phyloP scores from a whole-genome alignment of 139 green algal species.

The Diplosphaera chodatii region DNA sequence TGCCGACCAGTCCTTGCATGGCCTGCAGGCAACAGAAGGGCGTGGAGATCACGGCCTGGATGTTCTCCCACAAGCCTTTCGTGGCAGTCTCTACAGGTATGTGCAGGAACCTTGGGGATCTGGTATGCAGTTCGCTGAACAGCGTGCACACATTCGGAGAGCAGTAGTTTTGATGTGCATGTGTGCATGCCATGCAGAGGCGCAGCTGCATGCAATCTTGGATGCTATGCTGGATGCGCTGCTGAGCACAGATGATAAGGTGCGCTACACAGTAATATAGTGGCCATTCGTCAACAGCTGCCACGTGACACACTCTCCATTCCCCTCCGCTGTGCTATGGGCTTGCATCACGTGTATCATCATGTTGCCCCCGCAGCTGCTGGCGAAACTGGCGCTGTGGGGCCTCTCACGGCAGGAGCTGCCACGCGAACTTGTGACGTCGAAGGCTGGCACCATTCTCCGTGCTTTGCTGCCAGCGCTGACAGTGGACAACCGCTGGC shows the following conservation, averaged over 20 bases:
- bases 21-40: neutral
- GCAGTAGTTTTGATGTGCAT: too few relatives aligned
- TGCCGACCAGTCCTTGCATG: neutral
- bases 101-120: too few relatives aligned
- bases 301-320: too few relatives aligned
- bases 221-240: neutral
- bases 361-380: neutral
- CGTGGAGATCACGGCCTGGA: neutral
- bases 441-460: neutral
- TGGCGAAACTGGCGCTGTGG: neutral
- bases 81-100: neutral
- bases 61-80: neutral
- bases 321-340: too few relatives aligned
- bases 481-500: neutral
- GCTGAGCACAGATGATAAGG: neutral
- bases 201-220: neutral
- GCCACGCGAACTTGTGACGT: neutral
- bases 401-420: neutral
- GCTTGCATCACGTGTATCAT: too few relatives aligned
- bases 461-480: neutral
- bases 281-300: too few relatives aligned
- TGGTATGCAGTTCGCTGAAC: too few relatives aligned
- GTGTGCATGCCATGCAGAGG: neutral
- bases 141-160: too few relatives aligned
- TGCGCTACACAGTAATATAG: too few relatives aligned